phyloP scores from a whole-genome alignment of 306 rosid species.

The Erythrophleum fordii region DNA sequence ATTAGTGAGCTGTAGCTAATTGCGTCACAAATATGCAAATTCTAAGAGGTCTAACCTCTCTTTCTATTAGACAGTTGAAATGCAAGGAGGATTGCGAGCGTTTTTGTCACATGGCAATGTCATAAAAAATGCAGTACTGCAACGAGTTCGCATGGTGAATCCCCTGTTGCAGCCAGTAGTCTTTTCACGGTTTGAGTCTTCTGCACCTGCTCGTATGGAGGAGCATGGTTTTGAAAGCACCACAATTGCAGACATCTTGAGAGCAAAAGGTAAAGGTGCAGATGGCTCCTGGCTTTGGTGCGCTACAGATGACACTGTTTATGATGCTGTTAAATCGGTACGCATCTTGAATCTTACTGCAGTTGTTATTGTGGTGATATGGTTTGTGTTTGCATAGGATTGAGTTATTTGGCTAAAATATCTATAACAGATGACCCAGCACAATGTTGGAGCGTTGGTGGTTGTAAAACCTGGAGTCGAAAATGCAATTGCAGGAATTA shows the following conservation, averaged over 20 bases:
- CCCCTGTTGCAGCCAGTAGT: constrained; percentile 75
- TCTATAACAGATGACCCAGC: constrained; percentile 86
- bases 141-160: constrained; percentile 72
- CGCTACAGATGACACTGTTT: constrained; percentile 86
- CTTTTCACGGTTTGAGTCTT: constrained; percentile 66
- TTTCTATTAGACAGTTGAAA: constrained; percentile 51
- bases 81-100: constrained; percentile 83
- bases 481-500: constrained; percentile 84
- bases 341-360: constrained; percentile 35
- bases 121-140: constrained; percentile 77
- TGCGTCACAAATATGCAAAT: neutral
- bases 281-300: constrained; percentile 99
- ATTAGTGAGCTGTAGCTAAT: neutral
- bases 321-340: constrained; percentile 99
- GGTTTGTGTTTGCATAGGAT: constrained; percentile 3
- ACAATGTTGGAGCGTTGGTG: constrained; percentile 97
- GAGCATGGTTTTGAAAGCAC: constrained; percentile 99
- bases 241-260: constrained; percentile 77
- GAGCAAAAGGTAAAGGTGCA: constrained; percentile 77
- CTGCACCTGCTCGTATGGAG: constrained; percentile 67
- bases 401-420: constrained; percentile 13
- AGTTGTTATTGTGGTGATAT: constrained; percentile 14
- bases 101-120: constrained; percentile 65
- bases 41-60: constrained; percentile 24
- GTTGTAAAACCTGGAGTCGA: constrained; percentile 86